Percentiles rank a stretch among this genome's conserved stretches.
phyloP scores from a whole-genome alignment of 441 rosid species.

The Eruca vesicaria region DNA sequence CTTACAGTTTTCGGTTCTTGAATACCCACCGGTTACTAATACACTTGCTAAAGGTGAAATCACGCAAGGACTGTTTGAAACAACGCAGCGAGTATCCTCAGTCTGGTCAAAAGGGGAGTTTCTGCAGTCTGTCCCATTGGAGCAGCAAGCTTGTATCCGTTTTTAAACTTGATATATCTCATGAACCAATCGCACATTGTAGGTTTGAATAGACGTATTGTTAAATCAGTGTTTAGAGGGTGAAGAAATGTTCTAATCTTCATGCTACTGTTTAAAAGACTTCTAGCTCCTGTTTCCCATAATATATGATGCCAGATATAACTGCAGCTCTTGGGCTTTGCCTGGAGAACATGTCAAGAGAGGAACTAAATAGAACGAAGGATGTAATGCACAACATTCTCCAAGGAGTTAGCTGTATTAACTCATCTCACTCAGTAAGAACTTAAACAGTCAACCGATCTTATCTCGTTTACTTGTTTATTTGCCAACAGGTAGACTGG shows the following conservation, averaged over 20 bases:
- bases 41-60: conserved; percentile 44
- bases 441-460: conserved; percentile 18
- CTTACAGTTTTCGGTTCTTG: conserved; percentile 80
- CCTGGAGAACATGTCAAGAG: conserved; percentile 87
- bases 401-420: conserved; percentile 91
- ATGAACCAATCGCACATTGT: conserved; percentile 10
- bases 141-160: conserved; percentile 99
- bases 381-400: conserved; percentile 86
- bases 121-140: conserved; percentile 67
- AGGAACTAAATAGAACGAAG: conserved; percentile 74
- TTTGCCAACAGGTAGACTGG: conserved; percentile 81
- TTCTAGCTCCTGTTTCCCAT: conserved; percentile 42
- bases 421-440: conserved; percentile 35
- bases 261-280: conserved; percentile 15
- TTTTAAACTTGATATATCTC: neutral
- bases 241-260: conserved; percentile 16
- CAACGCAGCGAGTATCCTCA: conserved; percentile 58
- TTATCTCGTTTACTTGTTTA: conserved; percentile 28
- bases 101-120: conserved; percentile 87
- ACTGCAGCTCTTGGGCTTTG: conserved; percentile 92
- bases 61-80: conserved; percentile 49
- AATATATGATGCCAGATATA: conserved; percentile 57
- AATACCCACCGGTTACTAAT: conserved; percentile 60
- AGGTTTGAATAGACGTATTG: neutral
- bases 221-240: conserved; percentile 6